Conservation (phyloP, 129 eudicot genomes). For the Centella asiatica region DNA sequence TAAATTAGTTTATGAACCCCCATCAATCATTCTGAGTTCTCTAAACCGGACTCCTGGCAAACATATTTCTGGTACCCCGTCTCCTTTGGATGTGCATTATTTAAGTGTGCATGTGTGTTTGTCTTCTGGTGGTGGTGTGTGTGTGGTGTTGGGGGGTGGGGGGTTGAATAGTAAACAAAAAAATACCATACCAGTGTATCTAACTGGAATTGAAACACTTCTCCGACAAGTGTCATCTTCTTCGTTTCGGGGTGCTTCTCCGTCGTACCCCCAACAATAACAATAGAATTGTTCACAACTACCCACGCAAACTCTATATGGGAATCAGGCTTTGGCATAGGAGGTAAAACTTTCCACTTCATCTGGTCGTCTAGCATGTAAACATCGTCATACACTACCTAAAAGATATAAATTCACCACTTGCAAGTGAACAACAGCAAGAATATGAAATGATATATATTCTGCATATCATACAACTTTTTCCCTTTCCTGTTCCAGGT, state of each 20-base stretch:
- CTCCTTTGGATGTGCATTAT: too few species aligned
- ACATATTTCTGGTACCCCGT: too few species aligned
- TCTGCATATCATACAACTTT: background rate
- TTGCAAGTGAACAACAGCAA: background rate
- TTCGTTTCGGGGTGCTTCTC: conserved; percentile 68
- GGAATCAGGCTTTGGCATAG: conserved; percentile 81
- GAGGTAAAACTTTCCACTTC: conserved; percentile 53
- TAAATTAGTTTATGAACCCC: too few species aligned
- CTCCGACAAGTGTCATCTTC: conserved; percentile 78
- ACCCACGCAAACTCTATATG: conserved; percentile 76
- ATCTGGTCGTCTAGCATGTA: conserved; percentile 60
- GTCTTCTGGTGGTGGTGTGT: too few species aligned
- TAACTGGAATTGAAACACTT: conserved; percentile 49
- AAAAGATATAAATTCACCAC: conserved; percentile 1
- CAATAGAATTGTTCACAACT: conserved; percentile 49
- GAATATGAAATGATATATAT: too few species aligned
- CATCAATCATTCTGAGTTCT: too few species aligned
- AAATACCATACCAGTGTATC: conserved; percentile 17
- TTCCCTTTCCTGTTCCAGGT: background rate
- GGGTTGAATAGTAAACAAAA: background rate
- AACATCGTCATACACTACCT: conserved; percentile 73
- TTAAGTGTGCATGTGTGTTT: too few species aligned
- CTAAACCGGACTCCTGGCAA: too few species aligned
- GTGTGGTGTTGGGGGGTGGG: too few species aligned
- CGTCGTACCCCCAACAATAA: conserved; percentile 72